Conservation (phyloP, 75 land plant genomes). For the Pinus albicaulis region DNA sequence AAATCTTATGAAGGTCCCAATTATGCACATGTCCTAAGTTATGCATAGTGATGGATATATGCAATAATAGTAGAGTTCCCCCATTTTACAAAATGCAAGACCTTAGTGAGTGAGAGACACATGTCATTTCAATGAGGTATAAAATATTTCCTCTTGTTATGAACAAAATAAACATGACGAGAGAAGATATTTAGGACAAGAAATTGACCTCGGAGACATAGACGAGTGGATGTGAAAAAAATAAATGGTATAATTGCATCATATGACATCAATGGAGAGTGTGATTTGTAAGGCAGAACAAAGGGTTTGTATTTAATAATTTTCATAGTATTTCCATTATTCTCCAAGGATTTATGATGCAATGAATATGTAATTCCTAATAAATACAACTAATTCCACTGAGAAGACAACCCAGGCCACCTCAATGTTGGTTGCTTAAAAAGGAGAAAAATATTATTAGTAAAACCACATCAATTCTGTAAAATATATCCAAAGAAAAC, state of each 20-base stretch:
- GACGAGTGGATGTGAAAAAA: background rate
- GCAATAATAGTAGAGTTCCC: constrained; percentile 28
- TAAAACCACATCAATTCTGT: no score
- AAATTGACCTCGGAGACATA: background rate
- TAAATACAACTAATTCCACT: no score
- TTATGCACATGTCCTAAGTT: constrained; percentile 11
- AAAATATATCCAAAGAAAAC: no score
- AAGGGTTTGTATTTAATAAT: background rate
- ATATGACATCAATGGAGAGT: background rate
- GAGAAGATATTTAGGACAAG: background rate
- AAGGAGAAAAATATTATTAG: no score
- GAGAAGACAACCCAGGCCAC: background rate
- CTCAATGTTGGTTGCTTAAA: background rate
- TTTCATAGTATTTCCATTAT: background rate
- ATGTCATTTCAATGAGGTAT: background rate
- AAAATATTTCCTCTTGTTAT: background rate
- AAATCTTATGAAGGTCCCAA: background rate
- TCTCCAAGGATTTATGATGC: background rate
- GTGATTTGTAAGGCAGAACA: background rate
- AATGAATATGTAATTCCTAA: background rate
- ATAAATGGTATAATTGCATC: background rate
- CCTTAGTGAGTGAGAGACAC: background rate
- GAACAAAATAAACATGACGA: background rate
- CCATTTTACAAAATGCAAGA: constrained; percentile 17
- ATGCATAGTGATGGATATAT: constrained; percentile 26